Evolutionary conservation across 148 eudicot species (phyloP), one percentile per base, ranked within the genome.

Genomic region (Silene uniflora): DNA sequence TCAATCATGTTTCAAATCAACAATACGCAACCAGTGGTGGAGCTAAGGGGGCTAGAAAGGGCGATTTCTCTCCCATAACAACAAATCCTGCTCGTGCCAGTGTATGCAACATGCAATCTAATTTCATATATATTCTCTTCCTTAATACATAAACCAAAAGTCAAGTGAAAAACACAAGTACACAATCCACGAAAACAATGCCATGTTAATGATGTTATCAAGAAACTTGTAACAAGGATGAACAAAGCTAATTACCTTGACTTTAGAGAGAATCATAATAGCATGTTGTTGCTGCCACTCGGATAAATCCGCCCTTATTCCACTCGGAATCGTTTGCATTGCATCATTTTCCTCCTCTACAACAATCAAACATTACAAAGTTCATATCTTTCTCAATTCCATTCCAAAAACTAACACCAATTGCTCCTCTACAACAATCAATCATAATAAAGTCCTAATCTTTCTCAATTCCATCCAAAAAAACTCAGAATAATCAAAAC

Each of bases 241-340:
- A 39, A 60, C 61, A 23, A 19, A 55, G 42, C 17, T 0, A 22
- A 67, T 10, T 78, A 93, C 98, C 98, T 95, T 92, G 85, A 83
- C 85, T 88, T 83, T 90, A 47, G 98, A 90, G 10, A 95, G 92
- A 47, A 88, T 73, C 78, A 95, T 78, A 23, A 69, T 80, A 44
- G 96, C 98, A 87, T 95, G 98, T 19, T 55, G 83, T 78, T 92
- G 86, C 84, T 90, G 96, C 97, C 98, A 95, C 12, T 90, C 93
- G 42, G 96, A 92, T 44, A 95, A 85, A 89, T 91, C 97, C 73
- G 78, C 83, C 35, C 76, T 83, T 60, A 90, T 82, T 49, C 83
- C 85, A 58, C 87, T 86, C 5, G 83, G 69, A 54, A 66, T 74
- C 18, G 81, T 77, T 47, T 74, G 76, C 59, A 78, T 62, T 63